Percentiles rank a stretch among this genome's conserved stretches.
Conservation (phyloP, 805 yeast genomes). For the Sungouiozyma intestinalis region DNA sequence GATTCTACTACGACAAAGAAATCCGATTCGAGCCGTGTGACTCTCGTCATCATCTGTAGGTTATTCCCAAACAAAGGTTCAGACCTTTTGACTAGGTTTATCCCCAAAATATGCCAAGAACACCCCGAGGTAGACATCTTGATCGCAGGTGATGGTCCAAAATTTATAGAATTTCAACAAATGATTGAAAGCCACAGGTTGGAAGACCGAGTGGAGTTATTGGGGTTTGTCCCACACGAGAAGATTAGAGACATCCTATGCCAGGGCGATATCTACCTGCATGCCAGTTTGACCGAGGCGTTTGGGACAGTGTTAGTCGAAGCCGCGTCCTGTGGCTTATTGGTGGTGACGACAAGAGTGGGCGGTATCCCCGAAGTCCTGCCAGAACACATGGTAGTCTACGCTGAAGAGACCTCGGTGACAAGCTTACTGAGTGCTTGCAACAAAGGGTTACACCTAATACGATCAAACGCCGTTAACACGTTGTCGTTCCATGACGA, state of each 20-base stretch:
- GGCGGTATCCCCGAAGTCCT: constrained; percentile 98
- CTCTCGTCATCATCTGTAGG: constrained; percentile 84
- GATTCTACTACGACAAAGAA: constrained; percentile 3
- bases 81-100: constrained; percentile 70
- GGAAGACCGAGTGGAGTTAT: constrained; percentile 76
- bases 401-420: constrained; percentile 73
- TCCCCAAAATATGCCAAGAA: constrained; percentile 67
- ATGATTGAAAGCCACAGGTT: constrained; percentile 80
- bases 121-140: constrained; percentile 62
- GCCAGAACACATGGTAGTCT: constrained; percentile 87
- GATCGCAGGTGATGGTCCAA: constrained; percentile 97
- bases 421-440: constrained; percentile 68
- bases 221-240: constrained; percentile 87
- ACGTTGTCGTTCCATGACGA: constrained; percentile 70
- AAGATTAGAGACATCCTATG: constrained; percentile 89
- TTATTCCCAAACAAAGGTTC: constrained; percentile 95
- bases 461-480: constrained; percentile 51
- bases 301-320: constrained; percentile 96
- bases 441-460: constrained; percentile 51
- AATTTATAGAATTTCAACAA: constrained; percentile 85
- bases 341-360: constrained; percentile 89
- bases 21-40: constrained; percentile 35
- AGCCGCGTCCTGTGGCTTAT: constrained; percentile 91
- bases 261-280: constrained; percentile 85
- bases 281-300: constrained; percentile 92